Base-by-base conservation (phyloP, 768 basidiomycete genomes). In the Leucocoprinus sp. region DNA sequence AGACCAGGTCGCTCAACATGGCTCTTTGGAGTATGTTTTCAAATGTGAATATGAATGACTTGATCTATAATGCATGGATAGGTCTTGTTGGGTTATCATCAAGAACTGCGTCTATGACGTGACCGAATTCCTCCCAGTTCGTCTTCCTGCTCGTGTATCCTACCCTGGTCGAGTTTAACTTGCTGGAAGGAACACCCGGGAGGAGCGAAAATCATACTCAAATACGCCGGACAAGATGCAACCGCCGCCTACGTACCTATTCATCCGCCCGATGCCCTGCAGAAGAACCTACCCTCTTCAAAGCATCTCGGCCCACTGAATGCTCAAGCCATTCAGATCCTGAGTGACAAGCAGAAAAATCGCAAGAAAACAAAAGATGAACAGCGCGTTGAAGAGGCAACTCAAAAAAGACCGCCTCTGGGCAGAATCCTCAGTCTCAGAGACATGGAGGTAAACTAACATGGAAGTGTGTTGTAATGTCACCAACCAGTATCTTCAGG, bases 21-120 rank as follows among this genome's bases (percentile, higher is more conserved):
- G 74, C 54, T 69, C 71, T 14, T 33, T 62, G 15, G 57, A 64
- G 84, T 82, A 48, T 31, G 68, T 60, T 17, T 35, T 27, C 41
- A 36, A 12, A 19, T 3, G 12, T 19, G 22, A 8, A n/a, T 17
- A n/a, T 4, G 31, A 21, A 38, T 27, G 11, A 36, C 12, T 17
- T 48, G 46, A 48, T 42, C 39, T 42, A 29, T 42, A 24, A 42
- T 22, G 42, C 37, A 53, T 38, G 31, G 33, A n/a, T 49, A 84
- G 83, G 29, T 84, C 82, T 14, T 89, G 87, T 57, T 92, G 89
- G 89, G 80, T 92, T 53, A 79, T 91, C 57, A 84, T 92, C 52
- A 69, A 73, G 41, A 76, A 82, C 61, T 69, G 75, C 43, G 88
- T 90, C n/a, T 91, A 91, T 64, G 86, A 91, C 65, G 84, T 89